Conservation (phyloP, 768 basidiomycete species). For the Rhodotorula toruloides region DNA sequence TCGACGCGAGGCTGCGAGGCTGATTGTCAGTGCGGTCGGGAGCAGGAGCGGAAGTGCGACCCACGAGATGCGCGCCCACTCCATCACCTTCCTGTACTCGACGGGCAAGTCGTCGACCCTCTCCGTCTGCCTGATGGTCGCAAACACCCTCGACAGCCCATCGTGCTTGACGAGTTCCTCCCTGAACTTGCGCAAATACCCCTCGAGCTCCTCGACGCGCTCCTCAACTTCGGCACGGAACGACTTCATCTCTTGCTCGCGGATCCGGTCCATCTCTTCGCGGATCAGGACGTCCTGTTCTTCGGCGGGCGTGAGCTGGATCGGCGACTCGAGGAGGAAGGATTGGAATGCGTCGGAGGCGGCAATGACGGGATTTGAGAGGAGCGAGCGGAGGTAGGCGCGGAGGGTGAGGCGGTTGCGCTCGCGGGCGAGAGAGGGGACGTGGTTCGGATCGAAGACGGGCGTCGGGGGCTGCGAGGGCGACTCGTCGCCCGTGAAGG, state of each 20-base stretch:
- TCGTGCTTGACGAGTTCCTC: slow-evolving; percentile 77
- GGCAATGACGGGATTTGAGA: slow-evolving; percentile 66
- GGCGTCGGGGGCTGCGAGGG: slow-evolving; percentile 27
- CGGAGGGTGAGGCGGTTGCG: slow-evolving; percentile 92
- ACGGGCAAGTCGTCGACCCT: slow-evolving; percentile 69
- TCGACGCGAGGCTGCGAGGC: slow-evolving; percentile 72
- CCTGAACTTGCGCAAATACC: slow-evolving; percentile 78
- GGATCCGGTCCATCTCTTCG: slow-evolving; percentile 78
- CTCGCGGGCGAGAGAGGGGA: slow-evolving; percentile 58
- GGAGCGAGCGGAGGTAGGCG: slow-evolving; percentile 77
- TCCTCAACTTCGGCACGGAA: slow-evolving; percentile 82
- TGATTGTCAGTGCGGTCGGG: neutral
- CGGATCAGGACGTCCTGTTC: slow-evolving; percentile 67
- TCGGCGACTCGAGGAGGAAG: slow-evolving; percentile 75
- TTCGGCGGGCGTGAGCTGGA: slow-evolving; percentile 64
- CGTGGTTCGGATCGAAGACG: slow-evolving; percentile 5
- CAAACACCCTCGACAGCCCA: slow-evolving; percentile 82
- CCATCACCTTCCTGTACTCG: slow-evolving; percentile 81
- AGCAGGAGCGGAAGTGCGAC: slow-evolving; percentile 46
- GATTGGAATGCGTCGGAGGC: slow-evolving; percentile 78
- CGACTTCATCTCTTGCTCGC: slow-evolving; percentile 78
- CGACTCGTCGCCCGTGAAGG: slow-evolving; percentile 6
- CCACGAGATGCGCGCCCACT: slow-evolving; percentile 96
- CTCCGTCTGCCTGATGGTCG: slow-evolving; percentile 73
- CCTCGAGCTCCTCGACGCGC: slow-evolving; percentile 77